Evolutionary conservation across 176 grass and related monocot genomes (phyloP), one percentile per base, ranked within the genome.

Genomic region (Juncus effusus): DNA sequence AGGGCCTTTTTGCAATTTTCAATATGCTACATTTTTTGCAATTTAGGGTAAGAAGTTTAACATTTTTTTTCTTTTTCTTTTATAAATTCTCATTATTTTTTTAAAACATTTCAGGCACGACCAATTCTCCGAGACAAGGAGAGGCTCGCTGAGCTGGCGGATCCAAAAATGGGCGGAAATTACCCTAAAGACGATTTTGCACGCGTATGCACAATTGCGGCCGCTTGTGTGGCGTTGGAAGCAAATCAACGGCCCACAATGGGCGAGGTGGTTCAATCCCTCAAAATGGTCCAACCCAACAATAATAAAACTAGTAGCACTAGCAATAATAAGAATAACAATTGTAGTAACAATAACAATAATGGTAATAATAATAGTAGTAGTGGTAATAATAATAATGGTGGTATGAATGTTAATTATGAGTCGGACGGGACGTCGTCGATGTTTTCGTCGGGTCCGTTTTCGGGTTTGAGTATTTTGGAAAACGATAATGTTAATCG

Each of bases 181-280:
- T 87, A 85, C 52, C 85, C 94, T 4, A 93, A 78, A 72, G 85
- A 99, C 69, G 94, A 99, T 84, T 99, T 99, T 80, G 77, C 89
- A 53, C 76, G 83, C 41, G 88, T 99, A 55, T 90, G 94, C 62
- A 99, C 94, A 67, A 87, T 99, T 15, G 94, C 94, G 13, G 88
- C 89, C 53, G 94, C 94, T 56, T 99, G 94, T 82, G 94, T 99
- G 77, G 79, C 94, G 9, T 80, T 84, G 3, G 94, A 99, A 72
- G 83, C 83, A 62, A 99, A 82, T 69, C 94, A 99, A 74, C 85
- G 94, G 37, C 94, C 94, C 42, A 99, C 94, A 6, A 99, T 99
- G 83, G 94, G 94, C 0, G 95, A 99, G 72, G 95, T 99, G 78
- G 95, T 99, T 78, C 95, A 99, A 77, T 99, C 95, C 16, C 95